Base-by-base conservation (phyloP, 2,329 filamentous ascomycete species). In the Aschersonia sp. region DNA sequence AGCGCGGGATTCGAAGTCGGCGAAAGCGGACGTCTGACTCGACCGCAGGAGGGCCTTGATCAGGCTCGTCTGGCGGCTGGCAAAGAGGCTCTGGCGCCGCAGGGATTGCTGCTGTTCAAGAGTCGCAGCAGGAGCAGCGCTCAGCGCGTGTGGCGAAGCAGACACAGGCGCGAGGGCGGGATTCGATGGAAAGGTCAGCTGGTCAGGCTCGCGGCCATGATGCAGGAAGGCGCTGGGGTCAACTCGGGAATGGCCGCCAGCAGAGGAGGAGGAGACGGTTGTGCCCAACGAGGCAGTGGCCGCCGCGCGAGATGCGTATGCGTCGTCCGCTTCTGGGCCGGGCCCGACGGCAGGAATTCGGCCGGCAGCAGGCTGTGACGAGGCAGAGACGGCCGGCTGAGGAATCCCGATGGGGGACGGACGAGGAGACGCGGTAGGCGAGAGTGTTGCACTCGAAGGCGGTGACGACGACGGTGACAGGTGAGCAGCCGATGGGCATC, bases 51-150 rank as follows among this genome's bases (percentile, higher is more conserved):
- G 63, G 51, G 52, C 64, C 57, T 53, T 57, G 49, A 61, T 57
- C 49, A 61, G 47, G 46, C 51, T 58, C 51, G 56, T 63, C 59
- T 42, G 40, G 40, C 40, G 64, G 58, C 58, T 71, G 63, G 63
- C 61, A 14, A 64, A 52, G 43, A 63, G 58, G 53, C 61, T 63
- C 50, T 64, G 61, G 46, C 59, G 59, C 32, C 59, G 50, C 46
- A 42, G n/a, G 40, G 46, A 42, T 40, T 9, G 8, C 35, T 50
- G 43, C 52, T 46, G 44, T 54, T 57, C 12, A 55, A 54, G 30
- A 49, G 55, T 37, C 53, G 50, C 47, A 53, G 54, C 41, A 54
- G 54, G 14, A 50, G 43, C 31, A 50, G 51, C 40, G 9, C 44
- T 42, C 40, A 12, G 35, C 40, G 46, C 42, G 12, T 14, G 32